Evolutionary conservation across 495 filamentous ascomycete genomes (phyloP).

Genomic region (Elaphomyces granulatus): DNA sequence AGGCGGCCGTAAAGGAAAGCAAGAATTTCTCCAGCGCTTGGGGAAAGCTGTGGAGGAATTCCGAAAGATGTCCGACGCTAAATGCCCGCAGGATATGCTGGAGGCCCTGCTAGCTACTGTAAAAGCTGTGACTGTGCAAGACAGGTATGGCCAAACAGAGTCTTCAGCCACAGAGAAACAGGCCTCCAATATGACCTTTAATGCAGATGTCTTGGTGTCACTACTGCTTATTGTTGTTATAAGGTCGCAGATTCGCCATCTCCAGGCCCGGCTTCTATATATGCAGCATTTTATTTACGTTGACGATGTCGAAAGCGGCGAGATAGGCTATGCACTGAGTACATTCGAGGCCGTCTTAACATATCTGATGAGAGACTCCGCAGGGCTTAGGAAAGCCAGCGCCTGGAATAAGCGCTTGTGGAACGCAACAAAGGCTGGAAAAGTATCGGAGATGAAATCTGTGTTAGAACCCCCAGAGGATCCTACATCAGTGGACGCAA

Average conservation of each 20-base stretch:
- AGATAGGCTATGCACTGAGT: constrained; percentile 93
- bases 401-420: constrained; percentile 73
- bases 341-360: constrained; percentile 92
- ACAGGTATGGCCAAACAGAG: constrained; percentile 24
- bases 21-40: constrained; percentile 56
- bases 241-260: constrained; percentile 71
- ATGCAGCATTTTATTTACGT: constrained; percentile 95
- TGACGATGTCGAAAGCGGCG: constrained; percentile 92
- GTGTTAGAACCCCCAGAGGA: constrained; percentile 60
- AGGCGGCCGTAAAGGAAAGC: constrained; percentile 53
- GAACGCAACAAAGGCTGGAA: constrained; percentile 66
- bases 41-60: constrained; percentile 76
- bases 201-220: constrained; percentile 91
- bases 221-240: constrained; percentile 88
- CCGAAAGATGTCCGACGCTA: constrained; percentile 67
- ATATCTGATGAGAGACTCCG: constrained; percentile 74
- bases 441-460: constrained; percentile 55
- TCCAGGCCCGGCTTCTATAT: constrained; percentile 76
- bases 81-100: constrained; percentile 90
- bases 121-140: constrained; percentile 55
- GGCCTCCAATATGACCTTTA: constrained; percentile 58
- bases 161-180: constrained; percentile 41
- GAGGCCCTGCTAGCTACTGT: constrained; percentile 75
- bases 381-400: constrained; percentile 68
- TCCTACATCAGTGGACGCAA: constrained; percentile 6